Evolutionary conservation across 2,329 filamentous ascomycete genomes (phyloP).

Genomic region (Helminthosporium solani): DNA sequence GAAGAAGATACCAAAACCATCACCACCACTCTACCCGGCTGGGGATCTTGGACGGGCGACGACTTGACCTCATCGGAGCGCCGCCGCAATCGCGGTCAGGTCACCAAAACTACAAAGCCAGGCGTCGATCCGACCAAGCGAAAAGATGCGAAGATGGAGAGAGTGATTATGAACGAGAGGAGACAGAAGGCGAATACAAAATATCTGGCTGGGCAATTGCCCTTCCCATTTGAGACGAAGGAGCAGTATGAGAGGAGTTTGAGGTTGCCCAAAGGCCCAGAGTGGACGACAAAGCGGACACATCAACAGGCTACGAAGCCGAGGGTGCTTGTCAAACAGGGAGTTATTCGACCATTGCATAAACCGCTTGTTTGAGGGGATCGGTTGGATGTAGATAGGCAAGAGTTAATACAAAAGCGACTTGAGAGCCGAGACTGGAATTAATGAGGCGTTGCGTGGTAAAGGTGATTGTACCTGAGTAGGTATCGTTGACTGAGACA

Average conservation of each 20-base stretch:
- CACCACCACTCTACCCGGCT: slow-evolving; percentile 86
- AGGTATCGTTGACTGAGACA: no score
- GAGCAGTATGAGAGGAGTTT: slow-evolving; percentile 90
- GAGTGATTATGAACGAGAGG: slow-evolving; percentile 92
- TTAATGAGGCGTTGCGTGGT: no score
- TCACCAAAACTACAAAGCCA: slow-evolving; percentile 43
- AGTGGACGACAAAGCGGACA: slow-evolving; percentile 95
- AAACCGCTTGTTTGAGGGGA: slow-evolving; percentile 61
- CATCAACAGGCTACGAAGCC: slow-evolving; percentile 91
- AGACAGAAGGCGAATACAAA: slow-evolving; percentile 85
- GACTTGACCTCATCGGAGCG: slow-evolving; percentile 69
- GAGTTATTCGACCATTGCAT: slow-evolving; percentile 86
- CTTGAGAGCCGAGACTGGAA: no score
- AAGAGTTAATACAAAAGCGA: no score
- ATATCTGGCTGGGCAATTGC: slow-evolving; percentile 80
- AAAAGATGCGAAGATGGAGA: slow-evolving; percentile 72
- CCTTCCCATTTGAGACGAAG: slow-evolving; percentile 83
- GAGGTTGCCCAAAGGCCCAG: slow-evolving; percentile 81
- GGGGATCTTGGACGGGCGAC: slow-evolving; percentile 88
- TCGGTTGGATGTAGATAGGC: neutral
- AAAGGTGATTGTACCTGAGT: no score
- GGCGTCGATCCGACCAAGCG: slow-evolving; percentile 56
- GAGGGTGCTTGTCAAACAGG: slow-evolving; percentile 85
- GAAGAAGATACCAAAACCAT: slow-evolving; percentile 75
- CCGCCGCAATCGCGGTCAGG: slow-evolving; percentile 53